Evolutionary conservation across 2,329 filamentous ascomycete genomes (phyloP), one percentile per base, ranked within the genome.

Genomic region (Sporothrix brasiliensis): DNA sequence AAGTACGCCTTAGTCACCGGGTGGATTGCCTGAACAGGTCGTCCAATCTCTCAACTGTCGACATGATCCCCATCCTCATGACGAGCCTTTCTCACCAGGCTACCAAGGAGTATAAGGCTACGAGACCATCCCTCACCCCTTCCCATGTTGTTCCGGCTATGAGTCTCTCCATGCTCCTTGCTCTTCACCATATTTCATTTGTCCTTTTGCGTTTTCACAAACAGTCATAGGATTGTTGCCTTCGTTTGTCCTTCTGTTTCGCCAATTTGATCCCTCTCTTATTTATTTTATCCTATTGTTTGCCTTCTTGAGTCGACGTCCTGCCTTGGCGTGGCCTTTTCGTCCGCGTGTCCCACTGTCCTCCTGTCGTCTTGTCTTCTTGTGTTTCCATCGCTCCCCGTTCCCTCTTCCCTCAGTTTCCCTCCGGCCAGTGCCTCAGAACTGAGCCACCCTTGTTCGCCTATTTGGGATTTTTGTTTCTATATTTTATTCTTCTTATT

Each of bases 51-150:
- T 53, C 56, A 10, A 61, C 56, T 34, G 16, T 50, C 47, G 34
- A 41, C n/a, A 74, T 77, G 75, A 69, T 76, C 75, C 41, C 39
- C 58, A 13, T 63, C 44, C 76, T 75, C 72, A 75, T 76, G 74
- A 76, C 75, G 73, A 73, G 74, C 74, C 34, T 56, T 70, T 50
- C 72, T 73, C 70, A 65, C 78, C 78, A 81, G 80, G 79, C 79
- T 81, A 74, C 75, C 79, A 78, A 44, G 52, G 52, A 52, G 56
- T 87, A 87, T 86, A 87, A 87, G 84, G 84, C 82, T 84, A 77
- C 81, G 81, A 85, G 85, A 79, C 77, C 83, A 82, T 81, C 78
- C 71, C 69, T 56, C 72, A 27, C 47, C 49, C 49, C 69, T 78
- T 75, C 75, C 75, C 76, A 72, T 71, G 68, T 71, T 72, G 72